Base-by-base conservation (phyloP, 129 eudicot genomes). In the Chrysanthemum seticuspe region DNA sequence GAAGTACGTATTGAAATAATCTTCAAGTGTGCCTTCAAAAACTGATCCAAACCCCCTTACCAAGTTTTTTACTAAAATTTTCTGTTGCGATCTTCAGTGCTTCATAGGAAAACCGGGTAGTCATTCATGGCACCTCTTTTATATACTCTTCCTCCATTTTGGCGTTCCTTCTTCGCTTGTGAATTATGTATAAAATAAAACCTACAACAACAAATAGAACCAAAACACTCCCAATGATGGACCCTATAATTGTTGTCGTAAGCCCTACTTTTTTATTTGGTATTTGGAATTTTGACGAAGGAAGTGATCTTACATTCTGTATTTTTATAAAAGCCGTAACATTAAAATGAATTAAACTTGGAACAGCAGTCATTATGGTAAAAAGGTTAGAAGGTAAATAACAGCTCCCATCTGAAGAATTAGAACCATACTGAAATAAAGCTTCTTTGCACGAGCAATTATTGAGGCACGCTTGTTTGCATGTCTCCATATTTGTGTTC, bases 41-140 rank as follows among this genome's bases (percentile, higher is more conserved):
- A 78, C 86, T 0, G 80, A 62, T 48, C 86, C 86, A 31, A 78
- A 82, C 57, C 86, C 86, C 74, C 83, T 80, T 62, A n/a, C 86
- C 83, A 10, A 82, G 83, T 77, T 82, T 82, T 40, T 23, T 55
- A 19, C 50, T 34, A 49, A 82, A 82, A 15, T 78, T 56, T 10
- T 69, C 50, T 0, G 78, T 82, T 36, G 83, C 74, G 0, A n/a
- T 48, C 50, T 68, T 57, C 19, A 82, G 18, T 8, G 74, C 74
- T 57, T 25, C 62, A 57, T 57, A 57, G 31, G 62, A 57, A 13
- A 77, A 82, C 29, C 86, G 36, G 15, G 50, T 25, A 10, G 76
- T 80, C 83, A 82, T 61, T 7, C 83, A 80, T 16, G 74, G 67
- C 0, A 19, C 21, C 21, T 19, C 21, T 19, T 19, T 19, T 19